Base-by-base conservation (phyloP, 805 yeast species). In the Saturnispora gosingensis region DNA sequence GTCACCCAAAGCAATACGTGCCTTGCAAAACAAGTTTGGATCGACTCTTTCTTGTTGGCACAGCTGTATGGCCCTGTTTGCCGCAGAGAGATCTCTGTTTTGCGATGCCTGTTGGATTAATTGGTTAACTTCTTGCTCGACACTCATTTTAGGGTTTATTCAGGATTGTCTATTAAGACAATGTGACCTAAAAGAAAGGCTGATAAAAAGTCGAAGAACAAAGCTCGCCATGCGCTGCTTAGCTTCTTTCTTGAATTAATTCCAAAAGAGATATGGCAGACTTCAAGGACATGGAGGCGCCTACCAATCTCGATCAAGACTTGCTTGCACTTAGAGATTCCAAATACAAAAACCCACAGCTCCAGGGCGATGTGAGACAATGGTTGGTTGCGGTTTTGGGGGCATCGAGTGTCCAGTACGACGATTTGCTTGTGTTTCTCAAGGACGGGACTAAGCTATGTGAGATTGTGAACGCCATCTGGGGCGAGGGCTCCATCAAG, bases 371-470 rank as follows among this genome's bases (percentile, higher is more conserved):
- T 32, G 65, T 67, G 16, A 74, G 74, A 57, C 57, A 61, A 5
- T 88, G 95, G 89, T 65, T 88, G 1, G 71, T 67, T 45, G 54
- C 63, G 0, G 32, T 67, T 68, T 2, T 66, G 75, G 28, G 64
- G 60, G 20, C 51, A 34, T 38, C 54, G 8, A 60, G 57, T 53
- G 68, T 53, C 58, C 62, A 46, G 6, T 46, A 44, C 18, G 32
- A 59, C 10, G 83, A 81, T 43, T 66, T 87, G 30, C 63, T 83
- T 25, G 80, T 75, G 3, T 61, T 71, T 2, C 68, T 88, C 22
- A 82, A 80, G 59, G 83, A 78, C 56, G 95, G 96, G 3, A 69
- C 72, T 0, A 65, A 73, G 0, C 63, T 82, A n/a, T 78, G 84
- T 56, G 65, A 67, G 54, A 56, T 81, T 27, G 67, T 70, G 6